Conservation (phyloP, 495 filamentous ascomycete genomes). For the Trichocladium uniseriatum region DNA sequence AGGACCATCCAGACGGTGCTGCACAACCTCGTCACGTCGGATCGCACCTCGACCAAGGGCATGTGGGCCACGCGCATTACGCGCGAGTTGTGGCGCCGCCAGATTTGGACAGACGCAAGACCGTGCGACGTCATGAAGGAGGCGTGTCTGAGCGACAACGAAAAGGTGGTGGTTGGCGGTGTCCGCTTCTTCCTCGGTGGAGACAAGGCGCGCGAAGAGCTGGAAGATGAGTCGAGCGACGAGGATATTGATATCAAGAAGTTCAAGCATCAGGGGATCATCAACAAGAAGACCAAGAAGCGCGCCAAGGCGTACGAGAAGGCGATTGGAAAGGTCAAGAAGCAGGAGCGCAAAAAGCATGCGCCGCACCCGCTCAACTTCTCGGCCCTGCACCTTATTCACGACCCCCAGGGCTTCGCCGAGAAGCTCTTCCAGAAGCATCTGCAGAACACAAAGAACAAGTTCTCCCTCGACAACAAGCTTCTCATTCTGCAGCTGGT, state of each 20-base stretch:
- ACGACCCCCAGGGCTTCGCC: constrained; percentile 92
- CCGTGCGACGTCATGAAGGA: constrained; percentile 94
- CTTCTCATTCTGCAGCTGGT: constrained; percentile 80
- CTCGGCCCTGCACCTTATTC: constrained; percentile 84
- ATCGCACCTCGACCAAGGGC: constrained; percentile 72
- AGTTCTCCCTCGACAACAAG: constrained; percentile 83
- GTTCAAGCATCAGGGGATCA: constrained; percentile 71
- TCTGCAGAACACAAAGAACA: constrained; percentile 74
- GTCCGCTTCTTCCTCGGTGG: constrained; percentile 93
- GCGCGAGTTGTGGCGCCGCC: constrained; percentile 34
- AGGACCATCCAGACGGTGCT: constrained; percentile 84
- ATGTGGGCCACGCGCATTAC: constrained; percentile 65
- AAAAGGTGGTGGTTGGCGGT: constrained; percentile 79
- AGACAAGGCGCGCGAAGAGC: constrained; percentile 86
- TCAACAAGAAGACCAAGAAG: constrained; percentile 96
- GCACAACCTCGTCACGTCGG: constrained; percentile 79
- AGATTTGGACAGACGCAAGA: constrained; percentile 50
- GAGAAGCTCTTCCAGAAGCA: constrained; percentile 87
- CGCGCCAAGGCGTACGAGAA: constrained; percentile 66
- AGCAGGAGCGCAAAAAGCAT: constrained; percentile 77
- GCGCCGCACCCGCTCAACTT: constrained; percentile 86
- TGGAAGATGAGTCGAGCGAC: constrained; percentile 80
- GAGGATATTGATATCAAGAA: constrained; percentile 69
- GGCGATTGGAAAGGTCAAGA: constrained; percentile 61
- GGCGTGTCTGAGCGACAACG: constrained; percentile 69